phyloP scores from a whole-genome alignment of 208 protist genomes.

The Leishmania tarentolae region DNA sequence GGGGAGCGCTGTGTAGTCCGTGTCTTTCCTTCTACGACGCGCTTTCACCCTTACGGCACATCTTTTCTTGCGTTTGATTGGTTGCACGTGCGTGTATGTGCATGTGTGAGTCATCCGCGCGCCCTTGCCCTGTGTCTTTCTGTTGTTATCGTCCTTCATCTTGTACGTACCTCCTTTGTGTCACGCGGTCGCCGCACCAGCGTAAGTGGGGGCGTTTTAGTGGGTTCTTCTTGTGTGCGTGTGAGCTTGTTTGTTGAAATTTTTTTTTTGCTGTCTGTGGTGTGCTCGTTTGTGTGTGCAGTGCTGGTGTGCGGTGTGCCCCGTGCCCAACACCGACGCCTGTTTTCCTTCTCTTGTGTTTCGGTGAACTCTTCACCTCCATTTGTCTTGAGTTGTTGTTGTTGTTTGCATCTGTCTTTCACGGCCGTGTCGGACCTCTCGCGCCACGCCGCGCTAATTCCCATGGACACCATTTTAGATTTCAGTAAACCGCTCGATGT shows the following conservation, averaged over 20 bases:
- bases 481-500: slow-evolving; percentile 77
- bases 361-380: no score
- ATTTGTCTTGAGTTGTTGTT: background rate
- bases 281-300: background rate
- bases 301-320: background rate
- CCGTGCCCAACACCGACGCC: background rate
- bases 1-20: background rate
- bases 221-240: background rate
- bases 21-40: background rate
- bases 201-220: background rate
- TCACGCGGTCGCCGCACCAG: background rate
- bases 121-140: background rate
- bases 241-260: background rate
- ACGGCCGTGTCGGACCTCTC: background rate
- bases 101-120: background rate
- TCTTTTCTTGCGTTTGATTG: no score
- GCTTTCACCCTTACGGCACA: background rate
- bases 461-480: slow-evolving; percentile 75
- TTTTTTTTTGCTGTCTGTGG: background rate
- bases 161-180: background rate
- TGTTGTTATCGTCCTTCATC: background rate
- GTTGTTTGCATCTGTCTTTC: background rate
- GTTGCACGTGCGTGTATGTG: background rate
- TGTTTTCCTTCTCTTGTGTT: background rate
- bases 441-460: background rate